phyloP scores from a whole-genome alignment of 164 flowering plant species.

The Dillenia suffruticosa region DNA sequence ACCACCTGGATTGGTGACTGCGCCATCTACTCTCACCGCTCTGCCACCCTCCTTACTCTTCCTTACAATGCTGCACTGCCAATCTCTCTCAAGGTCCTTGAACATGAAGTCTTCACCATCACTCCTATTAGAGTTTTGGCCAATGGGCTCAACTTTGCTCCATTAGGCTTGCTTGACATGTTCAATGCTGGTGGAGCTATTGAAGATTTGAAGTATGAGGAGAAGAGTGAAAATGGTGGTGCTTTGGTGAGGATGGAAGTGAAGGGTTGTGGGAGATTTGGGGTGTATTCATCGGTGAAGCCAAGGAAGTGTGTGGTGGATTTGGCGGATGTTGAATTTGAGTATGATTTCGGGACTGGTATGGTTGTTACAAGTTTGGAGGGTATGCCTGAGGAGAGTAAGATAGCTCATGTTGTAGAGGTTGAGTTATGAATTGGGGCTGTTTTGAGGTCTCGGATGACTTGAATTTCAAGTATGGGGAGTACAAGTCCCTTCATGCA shows the following conservation, averaged over 20 bases:
- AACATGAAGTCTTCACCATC: slow-evolving; percentile 60
- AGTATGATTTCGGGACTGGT: slow-evolving; percentile 50
- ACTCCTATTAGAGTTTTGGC: slow-evolving; percentile 62
- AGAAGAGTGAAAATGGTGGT: slow-evolving; percentile 29
- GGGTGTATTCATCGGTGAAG: slow-evolving; percentile 62
- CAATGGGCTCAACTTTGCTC: slow-evolving; percentile 56
- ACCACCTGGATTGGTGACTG: slow-evolving; percentile 60
- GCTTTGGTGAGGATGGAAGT: slow-evolving; percentile 39
- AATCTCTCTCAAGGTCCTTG: slow-evolving; percentile 63
- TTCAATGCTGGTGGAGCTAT: slow-evolving; percentile 74
- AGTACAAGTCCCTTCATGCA: no score
- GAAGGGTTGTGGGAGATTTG: slow-evolving; percentile 82
- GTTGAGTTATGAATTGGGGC: slow-evolving; percentile 38
- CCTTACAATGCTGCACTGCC: slow-evolving; percentile 54
- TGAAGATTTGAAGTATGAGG: slow-evolving; percentile 38
- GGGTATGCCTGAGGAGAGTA: slow-evolving; percentile 45
- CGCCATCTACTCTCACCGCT: slow-evolving; percentile 49
- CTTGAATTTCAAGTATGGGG: no score
- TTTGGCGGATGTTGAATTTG: slow-evolving; percentile 34
- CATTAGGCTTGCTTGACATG: slow-evolving; percentile 55
- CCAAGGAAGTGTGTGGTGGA: slow-evolving; percentile 62
- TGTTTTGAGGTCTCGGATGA: not conserved
- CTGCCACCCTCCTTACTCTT: slow-evolving; percentile 36
- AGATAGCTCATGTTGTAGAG: slow-evolving; percentile 38
- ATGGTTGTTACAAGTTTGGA: slow-evolving; percentile 44